A percentile compares a stretch with the other conserved stretches of the same genome.
Evolutionary conservation across 225 moss, liverwort and hornwort genomes (phyloP).

Genomic region (Neckera pumila): DNA sequence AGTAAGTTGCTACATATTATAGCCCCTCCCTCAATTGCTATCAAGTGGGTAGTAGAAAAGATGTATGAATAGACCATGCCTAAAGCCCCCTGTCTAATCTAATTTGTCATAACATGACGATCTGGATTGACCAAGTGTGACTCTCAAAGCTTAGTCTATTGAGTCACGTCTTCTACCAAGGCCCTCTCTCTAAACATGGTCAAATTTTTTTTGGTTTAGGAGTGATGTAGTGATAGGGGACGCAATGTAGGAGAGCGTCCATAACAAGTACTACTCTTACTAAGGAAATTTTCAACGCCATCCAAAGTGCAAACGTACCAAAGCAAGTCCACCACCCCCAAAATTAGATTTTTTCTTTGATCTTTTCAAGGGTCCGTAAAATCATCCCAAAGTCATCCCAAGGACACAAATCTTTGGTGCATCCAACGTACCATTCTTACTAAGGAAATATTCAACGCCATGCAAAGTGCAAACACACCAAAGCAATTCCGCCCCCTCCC

Average conservation of each 20-base stretch:
- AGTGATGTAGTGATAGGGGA: background rate
- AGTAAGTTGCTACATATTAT: too few species aligned
- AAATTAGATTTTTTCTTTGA: background rate
- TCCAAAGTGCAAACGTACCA: background rate
- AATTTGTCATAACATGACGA: too few species aligned
- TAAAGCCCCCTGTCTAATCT: rapidly evolving
- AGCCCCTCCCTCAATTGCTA: too few species aligned
- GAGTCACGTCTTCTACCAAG: too few species aligned
- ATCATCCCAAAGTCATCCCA: background rate
- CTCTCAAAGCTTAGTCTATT: background rate
- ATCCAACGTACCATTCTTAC: background rate
- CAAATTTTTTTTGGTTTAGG: too few species aligned
- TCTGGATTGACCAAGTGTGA: rapidly evolving
- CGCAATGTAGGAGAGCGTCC: background rate
- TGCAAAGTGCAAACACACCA: too few species aligned
- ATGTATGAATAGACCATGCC: too few species aligned
- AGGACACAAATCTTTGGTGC: background rate
- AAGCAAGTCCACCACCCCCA: rapidly evolving
- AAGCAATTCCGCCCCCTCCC: too few species aligned
- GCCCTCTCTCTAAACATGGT: too few species aligned
- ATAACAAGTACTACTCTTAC: too few species aligned
- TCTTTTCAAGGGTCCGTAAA: too few species aligned
- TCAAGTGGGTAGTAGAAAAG: rapidly evolving
- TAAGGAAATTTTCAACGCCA: background rate
- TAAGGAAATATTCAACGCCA: too few species aligned